phyloP scores from a whole-genome alignment of 225 moss, liverwort and hornwort species.

The Pseudoscleropodium purum region DNA sequence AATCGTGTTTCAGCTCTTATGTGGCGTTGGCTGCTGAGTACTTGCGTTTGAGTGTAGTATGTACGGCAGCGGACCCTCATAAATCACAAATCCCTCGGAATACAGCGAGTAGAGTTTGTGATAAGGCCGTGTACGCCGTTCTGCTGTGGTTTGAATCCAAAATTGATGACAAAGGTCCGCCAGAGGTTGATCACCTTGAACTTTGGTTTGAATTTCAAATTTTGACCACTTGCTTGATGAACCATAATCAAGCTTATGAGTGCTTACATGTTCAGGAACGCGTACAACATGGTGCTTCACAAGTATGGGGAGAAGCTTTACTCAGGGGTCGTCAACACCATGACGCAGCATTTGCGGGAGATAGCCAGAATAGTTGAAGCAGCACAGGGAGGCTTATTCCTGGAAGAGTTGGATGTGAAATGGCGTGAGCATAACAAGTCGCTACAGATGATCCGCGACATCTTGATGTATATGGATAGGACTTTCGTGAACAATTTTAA shows the following conservation, averaged over 20 bases:
- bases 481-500: conserved; percentile 66
- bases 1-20: background rate
- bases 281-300: conserved; percentile 66
- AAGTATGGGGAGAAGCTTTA: conserved; percentile 64
- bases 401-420: conserved; percentile 59
- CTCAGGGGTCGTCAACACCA: conserved; percentile 48
- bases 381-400: conserved; percentile 46
- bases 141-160: background rate
- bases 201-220: background rate
- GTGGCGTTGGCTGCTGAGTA: background rate
- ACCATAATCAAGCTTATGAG: background rate
- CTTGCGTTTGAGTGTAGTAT: background rate
- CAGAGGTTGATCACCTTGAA: background rate
- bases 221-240: background rate
- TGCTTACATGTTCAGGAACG: conserved; percentile 29
- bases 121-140: background rate
- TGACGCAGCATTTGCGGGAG: conserved; percentile 58
- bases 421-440: conserved; percentile 66
- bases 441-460: conserved; percentile 58
- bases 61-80: background rate
- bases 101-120: background rate
- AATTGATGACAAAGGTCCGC: background rate
- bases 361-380: conserved; percentile 51
- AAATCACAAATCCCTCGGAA: background rate
- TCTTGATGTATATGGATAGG: conserved; percentile 63